Evolutionary conservation across 169 alveolate genomes (phyloP), one percentile per base, ranked within the genome.

Genomic region (Plasmodium cynomolgi): DNA sequence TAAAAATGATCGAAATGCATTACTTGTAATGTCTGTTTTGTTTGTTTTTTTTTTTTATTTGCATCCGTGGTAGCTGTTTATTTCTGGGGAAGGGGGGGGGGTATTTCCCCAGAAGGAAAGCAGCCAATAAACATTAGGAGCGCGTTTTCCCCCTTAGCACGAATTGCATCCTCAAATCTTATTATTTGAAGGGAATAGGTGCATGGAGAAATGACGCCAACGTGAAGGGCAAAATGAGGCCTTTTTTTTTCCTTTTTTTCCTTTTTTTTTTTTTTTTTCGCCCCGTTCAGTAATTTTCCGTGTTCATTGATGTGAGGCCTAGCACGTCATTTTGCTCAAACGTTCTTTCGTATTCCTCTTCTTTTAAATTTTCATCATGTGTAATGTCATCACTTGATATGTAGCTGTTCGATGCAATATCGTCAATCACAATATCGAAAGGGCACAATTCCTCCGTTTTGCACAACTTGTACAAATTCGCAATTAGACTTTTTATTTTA

Each of bases 281-380:
- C 81, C 90, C 33, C 44, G 17, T 47, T 82, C 84, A 94, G 92
- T 97, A 97, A 80, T 96, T 90, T 44, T 98, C 98, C 68, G 96
- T 97, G n/a, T 97, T 97, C 99, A 99, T 98, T 90, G 98, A 99
- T 79, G 96, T 96, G 31, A 99, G 95, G 50, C 99, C 99, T 58
- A 98, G 96, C 73, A 95, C 97, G 84, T 99, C 99, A 94, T 99
- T 98, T 91, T 98, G 99, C 62, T 99, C 99, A 84, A 77, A 84
- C 37, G 98, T 97, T 91, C 99, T 97, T 84, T 97, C 99, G 93
- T 98, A 99, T 72, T 92, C 97, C 84, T 97, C 97, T 82, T 90
- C 95, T 23, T 92, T 95, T 56, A 95, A 95, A 90, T 97, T 98
- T 29, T 92, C 93, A 82, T 98, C 97, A 29, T 90, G 82, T n/a